Percentiles rank a stretch among this genome's conserved stretches.
Evolutionary conservation across 495 filamentous ascomycete species (phyloP).

Genomic region (Lophiostoma macrostomum): DNA sequence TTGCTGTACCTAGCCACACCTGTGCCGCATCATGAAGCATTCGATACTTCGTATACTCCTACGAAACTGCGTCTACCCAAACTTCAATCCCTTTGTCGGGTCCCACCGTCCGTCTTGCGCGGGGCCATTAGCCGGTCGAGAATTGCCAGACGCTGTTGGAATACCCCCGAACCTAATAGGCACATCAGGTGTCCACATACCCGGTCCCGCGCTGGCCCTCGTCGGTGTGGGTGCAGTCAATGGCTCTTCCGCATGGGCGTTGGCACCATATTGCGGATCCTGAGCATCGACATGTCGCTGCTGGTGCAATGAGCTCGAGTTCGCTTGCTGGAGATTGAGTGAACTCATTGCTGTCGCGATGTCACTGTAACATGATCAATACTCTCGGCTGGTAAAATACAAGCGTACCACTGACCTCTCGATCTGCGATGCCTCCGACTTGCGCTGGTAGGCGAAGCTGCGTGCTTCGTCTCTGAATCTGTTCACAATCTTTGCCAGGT

Average conservation of each 20-base stretch:
- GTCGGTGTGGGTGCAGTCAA: conserved; percentile 37
- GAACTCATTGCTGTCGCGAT: conserved; percentile 63
- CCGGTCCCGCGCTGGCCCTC: conserved; percentile 30
- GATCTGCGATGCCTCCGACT: conserved; percentile 73
- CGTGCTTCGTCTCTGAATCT: conserved; percentile 75
- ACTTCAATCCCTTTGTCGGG: conserved; percentile 34
- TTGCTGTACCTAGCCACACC: no score
- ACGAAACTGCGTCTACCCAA: no score
- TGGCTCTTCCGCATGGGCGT: conserved; percentile 29
- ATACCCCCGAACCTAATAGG: conserved; percentile 66
- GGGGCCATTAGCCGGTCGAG: conserved; percentile 18
- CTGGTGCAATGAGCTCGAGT: conserved; percentile 37
- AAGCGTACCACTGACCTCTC: conserved; percentile 56
- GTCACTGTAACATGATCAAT: conserved; percentile 47
- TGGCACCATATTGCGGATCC: conserved; percentile 31
- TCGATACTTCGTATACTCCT: no score
- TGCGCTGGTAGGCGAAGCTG: conserved; percentile 73
- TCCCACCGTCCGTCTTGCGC: conserved; percentile 35
- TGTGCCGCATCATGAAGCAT: no score
- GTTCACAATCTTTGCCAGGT: conserved; percentile 78
- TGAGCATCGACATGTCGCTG: conserved; percentile 36
- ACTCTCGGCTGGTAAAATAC: not conserved
- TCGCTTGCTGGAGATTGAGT: conserved; percentile 53
- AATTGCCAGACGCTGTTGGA: conserved; percentile 13
- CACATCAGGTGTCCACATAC: conserved; percentile 74